Base-by-base conservation (phyloP, 371 early-diverging fungal species). In the Umbelopsis sp. region DNA sequence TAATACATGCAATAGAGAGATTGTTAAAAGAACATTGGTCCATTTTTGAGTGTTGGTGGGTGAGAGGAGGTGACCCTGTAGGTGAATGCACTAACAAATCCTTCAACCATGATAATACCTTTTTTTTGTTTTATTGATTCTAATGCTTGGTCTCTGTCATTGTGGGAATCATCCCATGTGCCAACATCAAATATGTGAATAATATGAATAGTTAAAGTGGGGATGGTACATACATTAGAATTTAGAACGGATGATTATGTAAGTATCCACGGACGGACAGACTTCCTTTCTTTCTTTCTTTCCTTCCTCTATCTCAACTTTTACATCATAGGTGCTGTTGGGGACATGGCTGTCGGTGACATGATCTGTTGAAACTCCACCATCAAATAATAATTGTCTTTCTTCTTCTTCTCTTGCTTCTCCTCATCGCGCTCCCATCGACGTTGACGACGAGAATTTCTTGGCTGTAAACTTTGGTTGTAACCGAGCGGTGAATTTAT, bases 1-100 rank as follows among this genome's bases (percentile, higher is more conserved):
- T 35, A 57, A 29, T 57, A 35, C 35, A 57, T 57, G 57, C 57
- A 57, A 57, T 57, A 57, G 57, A 57, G 57, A 57, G 57, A 57
- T 57, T 48, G 48, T 57, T 57, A 57, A 57, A 57, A 57, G 32
- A 29, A 57, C 29, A 57, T 7, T 0, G 16, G 3, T 11, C 35
- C 5, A 35, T 57, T 32, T 16, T 37, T 12, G 32, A 22, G 22
- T 53, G 22, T 25, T 1, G 25, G 35, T 29, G 3, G 29, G 57
- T 29, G 35, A 35, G 18, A 16, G 8, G 35, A 16, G 4, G 16
- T 3, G 14, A 57, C 14, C 57, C 3, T 32, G 35, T 22, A 22
- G 35, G 14, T 11, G 4, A 4, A 9, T 9, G 4, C 5, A 32
- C 14, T 10, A 25, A 46, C 16, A 5, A 48, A 48, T 20, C 7